Evolutionary conservation across 495 filamentous ascomycete genomes (phyloP).

Genomic region (Friedmanniomyces simplex): DNA sequence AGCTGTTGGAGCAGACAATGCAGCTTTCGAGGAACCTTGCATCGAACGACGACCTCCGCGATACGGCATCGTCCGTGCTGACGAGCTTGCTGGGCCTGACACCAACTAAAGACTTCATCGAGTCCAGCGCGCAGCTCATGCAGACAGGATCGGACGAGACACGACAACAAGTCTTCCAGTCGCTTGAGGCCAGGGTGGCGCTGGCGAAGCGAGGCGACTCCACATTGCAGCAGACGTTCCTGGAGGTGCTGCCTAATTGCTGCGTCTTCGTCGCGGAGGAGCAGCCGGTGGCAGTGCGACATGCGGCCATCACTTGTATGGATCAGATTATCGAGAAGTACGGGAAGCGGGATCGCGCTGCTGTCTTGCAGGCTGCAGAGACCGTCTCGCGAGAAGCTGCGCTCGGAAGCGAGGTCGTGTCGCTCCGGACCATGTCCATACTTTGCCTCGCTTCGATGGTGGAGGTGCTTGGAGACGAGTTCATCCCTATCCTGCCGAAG

Average conservation of each 20-base stretch:
- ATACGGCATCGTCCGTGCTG: slow-evolving; percentile 57
- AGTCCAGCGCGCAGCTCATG: slow-evolving; percentile 68
- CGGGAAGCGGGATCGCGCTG: slow-evolving; percentile 71
- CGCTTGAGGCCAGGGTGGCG: slow-evolving; percentile 64
- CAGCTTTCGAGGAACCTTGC: slow-evolving; percentile 18
- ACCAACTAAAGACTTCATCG: slow-evolving; percentile 74
- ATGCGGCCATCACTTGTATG: slow-evolving; percentile 72
- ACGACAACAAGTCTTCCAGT: slow-evolving; percentile 65
- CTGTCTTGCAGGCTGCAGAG: slow-evolving; percentile 51
- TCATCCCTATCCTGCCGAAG: slow-evolving; percentile 70
- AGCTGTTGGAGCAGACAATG: slow-evolving; percentile 45
- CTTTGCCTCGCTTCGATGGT: slow-evolving; percentile 80
- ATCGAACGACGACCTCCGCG: slow-evolving; percentile 35
- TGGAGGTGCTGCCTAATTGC: slow-evolving; percentile 69
- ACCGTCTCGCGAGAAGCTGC: slow-evolving; percentile 67
- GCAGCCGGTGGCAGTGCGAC: slow-evolving; percentile 56
- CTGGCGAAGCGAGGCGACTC: slow-evolving; percentile 54
- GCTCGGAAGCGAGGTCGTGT: slow-evolving; percentile 59
- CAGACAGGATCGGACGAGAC: slow-evolving; percentile 58
- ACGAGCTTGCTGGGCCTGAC: slow-evolving; percentile 65
- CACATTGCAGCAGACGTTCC: slow-evolving; percentile 16
- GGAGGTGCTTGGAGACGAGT: slow-evolving; percentile 71
- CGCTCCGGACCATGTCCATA: slow-evolving; percentile 69
- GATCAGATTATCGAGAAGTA: slow-evolving; percentile 86
- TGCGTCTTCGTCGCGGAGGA: slow-evolving; percentile 62